Conservation (phyloP, 352 stramenopile species). For the Thalassiosira allenii region DNA sequence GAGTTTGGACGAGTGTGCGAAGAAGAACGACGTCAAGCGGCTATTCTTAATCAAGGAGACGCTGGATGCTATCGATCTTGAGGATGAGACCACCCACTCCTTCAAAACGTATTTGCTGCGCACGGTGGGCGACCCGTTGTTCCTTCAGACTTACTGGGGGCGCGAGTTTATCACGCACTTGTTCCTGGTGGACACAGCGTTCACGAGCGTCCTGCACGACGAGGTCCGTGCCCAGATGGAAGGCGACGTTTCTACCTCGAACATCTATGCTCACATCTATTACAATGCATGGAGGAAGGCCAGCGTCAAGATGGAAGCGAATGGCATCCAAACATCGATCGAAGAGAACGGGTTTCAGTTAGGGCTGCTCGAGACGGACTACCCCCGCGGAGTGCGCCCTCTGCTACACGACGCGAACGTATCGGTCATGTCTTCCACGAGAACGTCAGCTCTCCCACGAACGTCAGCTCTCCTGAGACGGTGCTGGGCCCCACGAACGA, state of each 20-base stretch:
- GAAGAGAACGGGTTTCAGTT: no score
- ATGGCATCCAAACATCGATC: no score
- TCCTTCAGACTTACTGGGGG: constrained; percentile 77
- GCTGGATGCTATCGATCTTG: constrained; percentile 76
- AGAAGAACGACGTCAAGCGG: constrained; percentile 71
- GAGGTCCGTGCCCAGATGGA: constrained; percentile 77
- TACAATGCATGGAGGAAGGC: constrained; percentile 79
- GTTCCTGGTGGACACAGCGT: constrained; percentile 69
- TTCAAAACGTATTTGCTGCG: constrained; percentile 63
- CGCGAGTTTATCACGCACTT: constrained; percentile 79
- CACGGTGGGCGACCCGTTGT: constrained; percentile 74
- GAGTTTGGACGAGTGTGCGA: constrained; percentile 48
- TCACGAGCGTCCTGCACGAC: constrained; percentile 72
- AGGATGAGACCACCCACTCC: constrained; percentile 63
- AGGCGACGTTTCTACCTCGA: constrained; percentile 64
- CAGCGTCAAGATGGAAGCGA: not conserved
- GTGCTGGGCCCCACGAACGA: no score
- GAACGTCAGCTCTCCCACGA: no score
- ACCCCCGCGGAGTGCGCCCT: no score
- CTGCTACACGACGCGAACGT: no score
- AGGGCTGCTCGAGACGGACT: no score
- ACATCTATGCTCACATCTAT: constrained; percentile 84
- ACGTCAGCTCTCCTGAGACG: no score
- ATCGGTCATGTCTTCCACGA: no score
- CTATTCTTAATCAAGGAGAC: constrained; percentile 70